Evolutionary conservation across 768 basidiomycete species (phyloP).

Genomic region (Tephrocybe sp.): DNA sequence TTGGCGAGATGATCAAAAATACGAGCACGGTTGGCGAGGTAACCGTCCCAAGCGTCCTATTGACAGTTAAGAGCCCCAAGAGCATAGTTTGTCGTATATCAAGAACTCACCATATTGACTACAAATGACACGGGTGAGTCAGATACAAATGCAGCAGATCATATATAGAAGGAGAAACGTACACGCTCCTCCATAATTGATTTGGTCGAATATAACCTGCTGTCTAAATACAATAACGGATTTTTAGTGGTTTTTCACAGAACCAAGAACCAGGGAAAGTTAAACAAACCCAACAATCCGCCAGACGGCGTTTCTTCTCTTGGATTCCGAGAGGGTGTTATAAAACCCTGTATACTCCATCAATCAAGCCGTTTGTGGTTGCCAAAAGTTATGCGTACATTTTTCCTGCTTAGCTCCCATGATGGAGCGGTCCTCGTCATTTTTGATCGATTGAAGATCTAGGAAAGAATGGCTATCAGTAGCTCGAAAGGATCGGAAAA

Average conservation of each 20-base stretch:
- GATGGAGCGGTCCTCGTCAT: slow-evolving; percentile 46
- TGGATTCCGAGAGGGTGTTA: too few species aligned
- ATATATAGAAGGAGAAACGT: background rate
- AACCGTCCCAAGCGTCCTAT: slow-evolving; percentile 47
- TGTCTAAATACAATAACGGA: background rate
- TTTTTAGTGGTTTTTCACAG: background rate
- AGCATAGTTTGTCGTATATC: background rate
- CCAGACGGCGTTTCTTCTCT: too few species aligned
- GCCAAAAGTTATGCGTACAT: too few species aligned
- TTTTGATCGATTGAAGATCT: slow-evolving; percentile 50
- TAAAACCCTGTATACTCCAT: too few species aligned
- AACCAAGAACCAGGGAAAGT: too few species aligned
- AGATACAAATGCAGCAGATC: background rate
- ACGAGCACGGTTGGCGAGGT: slow-evolving; percentile 50
- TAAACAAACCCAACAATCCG: too few species aligned
- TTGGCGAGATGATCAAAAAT: slow-evolving; percentile 48
- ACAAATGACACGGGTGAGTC: background rate
- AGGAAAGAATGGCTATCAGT: background rate
- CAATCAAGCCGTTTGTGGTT: too few species aligned
- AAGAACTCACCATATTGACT: background rate
- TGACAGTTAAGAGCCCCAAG: background rate
- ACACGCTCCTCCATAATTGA: background rate
- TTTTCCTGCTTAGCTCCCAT: slow-evolving; percentile 56
- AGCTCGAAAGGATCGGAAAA: too few species aligned
- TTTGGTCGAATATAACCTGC: background rate